Evolutionary conservation across 2,329 filamentous ascomycete species (phyloP), one percentile per base, ranked within the genome.

Genomic region (Elsinoe fawcettii): DNA sequence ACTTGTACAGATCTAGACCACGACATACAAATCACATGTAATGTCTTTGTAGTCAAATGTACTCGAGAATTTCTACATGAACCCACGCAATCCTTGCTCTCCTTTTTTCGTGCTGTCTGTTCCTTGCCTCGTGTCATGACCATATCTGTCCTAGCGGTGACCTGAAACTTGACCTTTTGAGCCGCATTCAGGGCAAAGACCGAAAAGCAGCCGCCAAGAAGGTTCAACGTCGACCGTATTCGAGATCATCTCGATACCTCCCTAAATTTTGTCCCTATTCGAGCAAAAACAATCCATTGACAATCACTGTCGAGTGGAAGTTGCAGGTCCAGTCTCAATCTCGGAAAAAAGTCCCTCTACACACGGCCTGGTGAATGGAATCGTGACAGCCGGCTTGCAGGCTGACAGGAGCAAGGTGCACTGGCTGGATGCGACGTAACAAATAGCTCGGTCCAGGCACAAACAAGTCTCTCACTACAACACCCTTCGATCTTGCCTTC

Each of bases 151-250:
- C 32, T 53, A 53, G 49, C 49, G 49, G 37, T 16, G 11, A 37
- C 30, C 49, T 53, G 49, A 53, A 53, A 53, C 49, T 53, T 53
- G 32, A 53, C 32, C 49, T 34, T 36, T 53, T 30, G 20, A 30
- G 20, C 49, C 34, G 27, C 46, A 27, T 25, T n/a, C 22, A 47
- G 44, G 22, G 44, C 44, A 36, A 51, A 51, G 46, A 32, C 25
- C 27, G 46, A 51, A 20, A 46, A 46, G 49, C 30, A 53, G 49
- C 49, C 49, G 49, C 49, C 49, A 53, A 53, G 49, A 53, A 37
- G 49, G 49, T 53, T 53, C 49, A 53, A 53, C 49, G 49, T 51
- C 46, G 46, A 36, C 49, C 49, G 49, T 23, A 36, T 53, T 53
- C 34, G 32, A 37, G 49, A 53, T 25, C 16, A 53, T 16, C 7